These are phyloP conservation scores for Delonix regia DNA, from an alignment of 306 rosid species.

Conservation along the genomic window DNA sequence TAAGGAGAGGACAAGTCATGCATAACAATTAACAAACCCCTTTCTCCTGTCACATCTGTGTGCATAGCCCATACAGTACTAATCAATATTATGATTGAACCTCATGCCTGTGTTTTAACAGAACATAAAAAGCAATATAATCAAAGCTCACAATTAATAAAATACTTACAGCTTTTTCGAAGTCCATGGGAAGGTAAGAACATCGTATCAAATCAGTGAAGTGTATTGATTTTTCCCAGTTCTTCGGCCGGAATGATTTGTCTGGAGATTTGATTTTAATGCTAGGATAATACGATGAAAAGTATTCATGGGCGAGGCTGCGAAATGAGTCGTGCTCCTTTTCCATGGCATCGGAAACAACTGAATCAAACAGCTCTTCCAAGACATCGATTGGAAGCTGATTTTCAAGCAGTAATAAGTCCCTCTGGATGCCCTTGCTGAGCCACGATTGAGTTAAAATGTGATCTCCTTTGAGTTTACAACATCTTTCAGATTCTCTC, in stretches of 20 bases:
- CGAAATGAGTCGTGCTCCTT: background rate
- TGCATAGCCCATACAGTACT: too few species aligned
- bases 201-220: constrained; percentile 55
- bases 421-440: constrained; percentile 38
- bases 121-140: too few species aligned
- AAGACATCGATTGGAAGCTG: constrained; percentile 58
- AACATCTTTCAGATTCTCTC: constrained; percentile 19
- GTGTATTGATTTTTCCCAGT: constrained; percentile 40
- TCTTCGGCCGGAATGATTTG: background rate
- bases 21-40: too few species aligned
- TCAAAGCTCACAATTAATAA: too few species aligned
- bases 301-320: constrained; percentile 35
- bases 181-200: constrained; percentile 30
- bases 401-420: constrained; percentile 56
- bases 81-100: too few species aligned
- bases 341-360: constrained; percentile 24
- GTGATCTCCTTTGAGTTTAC: constrained; percentile 29
- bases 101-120: too few species aligned
- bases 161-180: too few species aligned
- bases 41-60: too few species aligned
- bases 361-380: constrained; percentile 31
- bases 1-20: too few species aligned
- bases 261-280: background rate
- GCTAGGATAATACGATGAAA: constrained; percentile 22
- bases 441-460: constrained; percentile 51